phyloP scores from a whole-genome alignment of 2,329 filamentous ascomycete species.

The Aspergillus costaricaensis region DNA sequence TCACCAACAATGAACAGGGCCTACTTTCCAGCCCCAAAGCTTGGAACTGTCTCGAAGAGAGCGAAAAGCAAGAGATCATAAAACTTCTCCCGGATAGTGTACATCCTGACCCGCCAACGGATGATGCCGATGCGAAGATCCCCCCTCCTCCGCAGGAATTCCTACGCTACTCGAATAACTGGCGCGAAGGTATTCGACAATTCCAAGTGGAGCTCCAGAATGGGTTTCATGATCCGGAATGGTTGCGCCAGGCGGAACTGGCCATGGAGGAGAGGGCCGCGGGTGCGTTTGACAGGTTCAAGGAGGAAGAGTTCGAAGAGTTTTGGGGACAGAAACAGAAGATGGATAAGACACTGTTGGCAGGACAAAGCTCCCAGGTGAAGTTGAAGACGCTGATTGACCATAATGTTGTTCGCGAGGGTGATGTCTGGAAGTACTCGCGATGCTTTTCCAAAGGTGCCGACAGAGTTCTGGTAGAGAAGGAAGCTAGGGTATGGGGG shows the following conservation, averaged over 20 bases:
- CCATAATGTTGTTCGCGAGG: slow-evolving; percentile 38
- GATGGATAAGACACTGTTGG: slow-evolving; percentile 32
- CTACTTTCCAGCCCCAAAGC: slow-evolving; percentile 43
- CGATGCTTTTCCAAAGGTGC: slow-evolving; percentile 31
- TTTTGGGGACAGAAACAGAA: slow-evolving; percentile 61
- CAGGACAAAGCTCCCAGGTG: slow-evolving; percentile 46
- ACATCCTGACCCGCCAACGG: slow-evolving; percentile 32
- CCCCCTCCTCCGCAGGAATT: slow-evolving; percentile 44
- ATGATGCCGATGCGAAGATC: slow-evolving; percentile 34
- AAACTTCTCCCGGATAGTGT: slow-evolving; percentile 45
- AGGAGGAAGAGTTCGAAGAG: slow-evolving; percentile 56
- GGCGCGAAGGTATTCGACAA: slow-evolving; percentile 55
- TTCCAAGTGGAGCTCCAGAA: slow-evolving; percentile 59
- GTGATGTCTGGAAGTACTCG: slow-evolving; percentile 46
- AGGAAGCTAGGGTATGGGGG: slow-evolving; percentile 44
- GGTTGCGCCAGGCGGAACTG: slow-evolving; percentile 56
- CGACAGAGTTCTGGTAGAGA: slow-evolving; percentile 40
- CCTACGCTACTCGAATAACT: slow-evolving; percentile 49
- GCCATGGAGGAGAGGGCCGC: slow-evolving; percentile 55
- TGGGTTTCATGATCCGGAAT: slow-evolving; percentile 60
- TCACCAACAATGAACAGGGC: slow-evolving; percentile 32
- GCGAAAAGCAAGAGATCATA: slow-evolving; percentile 45
- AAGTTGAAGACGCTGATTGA: slow-evolving; percentile 41
- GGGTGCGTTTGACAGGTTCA: slow-evolving; percentile 60
- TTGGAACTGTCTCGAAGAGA: slow-evolving; percentile 45